phyloP scores from a whole-genome alignment of 1,284 basidiomycete species.

The Moesziomyces globuligerus region DNA sequence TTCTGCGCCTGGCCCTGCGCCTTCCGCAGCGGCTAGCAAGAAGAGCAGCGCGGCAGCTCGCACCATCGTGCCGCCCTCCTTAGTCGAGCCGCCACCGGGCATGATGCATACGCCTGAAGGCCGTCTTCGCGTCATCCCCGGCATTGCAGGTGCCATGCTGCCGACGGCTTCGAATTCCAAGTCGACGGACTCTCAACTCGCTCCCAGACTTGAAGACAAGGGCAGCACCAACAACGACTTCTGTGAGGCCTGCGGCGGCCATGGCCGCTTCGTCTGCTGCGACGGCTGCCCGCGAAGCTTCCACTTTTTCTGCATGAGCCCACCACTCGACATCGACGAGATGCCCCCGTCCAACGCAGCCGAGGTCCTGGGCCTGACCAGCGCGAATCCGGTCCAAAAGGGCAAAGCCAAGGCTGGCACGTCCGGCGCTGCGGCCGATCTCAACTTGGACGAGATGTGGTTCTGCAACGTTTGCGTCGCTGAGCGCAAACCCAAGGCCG shows the following conservation, averaged over 20 bases:
- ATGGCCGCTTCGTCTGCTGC: constrained; percentile 81
- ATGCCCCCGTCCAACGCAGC: constrained; percentile 70
- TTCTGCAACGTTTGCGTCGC: constrained; percentile 82
- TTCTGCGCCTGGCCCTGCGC: neutral
- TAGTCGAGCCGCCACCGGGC: constrained; percentile 36
- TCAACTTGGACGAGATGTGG: constrained; percentile 79
- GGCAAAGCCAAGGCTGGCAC: constrained; percentile 34
- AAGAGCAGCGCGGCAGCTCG: constrained; percentile 24
- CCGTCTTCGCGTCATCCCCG: constrained; percentile 34
- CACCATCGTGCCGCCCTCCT: constrained; percentile 28
- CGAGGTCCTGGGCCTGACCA: constrained; percentile 35
- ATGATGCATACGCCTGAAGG: constrained; percentile 39
- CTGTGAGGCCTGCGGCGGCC: constrained; percentile 85
- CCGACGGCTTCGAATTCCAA: constrained; percentile 16
- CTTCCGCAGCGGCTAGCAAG: constrained; percentile 14
- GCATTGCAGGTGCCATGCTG: constrained; percentile 36
- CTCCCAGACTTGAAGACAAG: constrained; percentile 32
- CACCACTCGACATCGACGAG: constrained; percentile 88
- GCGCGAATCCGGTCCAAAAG: constrained; percentile 18
- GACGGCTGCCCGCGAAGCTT: constrained; percentile 96
- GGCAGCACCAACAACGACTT: constrained; percentile 84
- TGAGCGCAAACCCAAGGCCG: constrained; percentile 44
- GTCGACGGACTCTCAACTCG: constrained; percentile 25
- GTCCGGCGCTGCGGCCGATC: constrained; percentile 6
- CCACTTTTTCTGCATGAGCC: constrained; percentile 94